These are phyloP conservation scores for Cinnamomum chago DNA, from an alignment of 164 flowering plant genomes.

Conservation along the genomic window DNA sequence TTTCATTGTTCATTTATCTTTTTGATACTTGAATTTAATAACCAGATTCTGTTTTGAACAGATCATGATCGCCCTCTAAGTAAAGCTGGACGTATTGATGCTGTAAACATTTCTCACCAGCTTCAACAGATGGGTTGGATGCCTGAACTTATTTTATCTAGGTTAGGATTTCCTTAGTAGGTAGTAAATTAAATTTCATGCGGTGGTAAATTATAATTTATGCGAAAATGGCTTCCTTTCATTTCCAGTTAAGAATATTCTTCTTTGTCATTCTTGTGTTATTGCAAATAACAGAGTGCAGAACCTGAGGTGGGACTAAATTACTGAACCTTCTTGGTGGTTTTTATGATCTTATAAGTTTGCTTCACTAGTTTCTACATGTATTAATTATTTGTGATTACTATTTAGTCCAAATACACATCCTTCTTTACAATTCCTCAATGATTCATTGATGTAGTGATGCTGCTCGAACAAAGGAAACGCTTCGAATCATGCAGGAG, in stretches of 20 bases:
- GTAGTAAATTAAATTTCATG: neutral
- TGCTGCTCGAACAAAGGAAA: constrained; percentile 72
- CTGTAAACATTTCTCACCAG: constrained; percentile 53
- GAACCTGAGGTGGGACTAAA: neutral
- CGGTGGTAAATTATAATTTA: too few relatives aligned
- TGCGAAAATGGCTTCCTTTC: neutral
- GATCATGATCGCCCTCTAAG: constrained; percentile 95
- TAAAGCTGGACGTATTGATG: constrained; percentile 68
- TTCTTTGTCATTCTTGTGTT: neutral
- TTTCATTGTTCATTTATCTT: neutral
- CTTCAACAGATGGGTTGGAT: constrained; percentile 79
- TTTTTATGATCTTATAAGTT: neutral
- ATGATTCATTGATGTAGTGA: constrained; percentile 45
- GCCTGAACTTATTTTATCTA: constrained; percentile 80
- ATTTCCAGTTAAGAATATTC: neutral
- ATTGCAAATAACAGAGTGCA: neutral
- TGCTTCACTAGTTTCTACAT: neutral
- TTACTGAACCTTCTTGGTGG: neutral
- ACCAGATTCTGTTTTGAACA: constrained; percentile 13
- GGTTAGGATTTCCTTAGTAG: constrained; percentile 33
- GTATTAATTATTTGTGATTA: too few relatives aligned
- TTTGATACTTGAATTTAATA: neutral
- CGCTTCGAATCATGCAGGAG: constrained; percentile 80
- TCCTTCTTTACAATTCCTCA: neutral
- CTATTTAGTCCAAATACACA: neutral